Evolutionary conservation across 2,329 filamentous ascomycete species (phyloP).

Genomic region (Cladosporium sp.): DNA sequence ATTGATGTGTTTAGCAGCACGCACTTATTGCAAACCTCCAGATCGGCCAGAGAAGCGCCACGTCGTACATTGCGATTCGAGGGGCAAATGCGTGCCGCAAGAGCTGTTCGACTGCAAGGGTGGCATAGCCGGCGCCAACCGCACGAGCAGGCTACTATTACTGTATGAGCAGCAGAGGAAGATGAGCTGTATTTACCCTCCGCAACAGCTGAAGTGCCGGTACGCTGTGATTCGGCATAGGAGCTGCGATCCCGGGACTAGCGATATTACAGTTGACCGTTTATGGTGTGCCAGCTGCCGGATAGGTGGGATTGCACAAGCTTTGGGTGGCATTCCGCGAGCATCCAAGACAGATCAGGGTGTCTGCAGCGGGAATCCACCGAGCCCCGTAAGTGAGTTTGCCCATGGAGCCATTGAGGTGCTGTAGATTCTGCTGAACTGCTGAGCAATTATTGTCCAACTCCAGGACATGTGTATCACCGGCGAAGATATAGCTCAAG

Average conservation of each 20-base stretch:
- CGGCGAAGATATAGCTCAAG: background rate
- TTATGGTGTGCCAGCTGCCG: background rate
- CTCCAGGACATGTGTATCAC: background rate
- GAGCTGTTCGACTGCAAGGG: background rate
- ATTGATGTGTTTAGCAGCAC: background rate
- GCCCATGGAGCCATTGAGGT: background rate
- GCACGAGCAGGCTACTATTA: background rate
- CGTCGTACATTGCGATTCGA: background rate
- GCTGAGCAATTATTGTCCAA: background rate
- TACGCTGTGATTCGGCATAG: background rate
- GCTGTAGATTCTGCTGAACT: background rate
- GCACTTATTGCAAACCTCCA: background rate
- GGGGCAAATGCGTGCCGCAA: background rate
- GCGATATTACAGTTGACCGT: background rate
- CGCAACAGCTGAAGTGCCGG: background rate
- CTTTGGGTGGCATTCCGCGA: background rate
- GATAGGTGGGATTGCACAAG: slow-evolving; percentile 1
- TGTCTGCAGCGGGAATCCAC: background rate
- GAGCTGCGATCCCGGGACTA: background rate
- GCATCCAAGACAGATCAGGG: background rate
- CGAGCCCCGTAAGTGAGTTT: background rate
- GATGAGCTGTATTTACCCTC: background rate
- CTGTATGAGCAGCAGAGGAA: background rate
- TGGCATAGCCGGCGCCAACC: background rate
- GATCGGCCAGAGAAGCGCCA: background rate